Conservation (phyloP, 129 eudicot species). For the Centrapalus pauciflorus region DNA sequence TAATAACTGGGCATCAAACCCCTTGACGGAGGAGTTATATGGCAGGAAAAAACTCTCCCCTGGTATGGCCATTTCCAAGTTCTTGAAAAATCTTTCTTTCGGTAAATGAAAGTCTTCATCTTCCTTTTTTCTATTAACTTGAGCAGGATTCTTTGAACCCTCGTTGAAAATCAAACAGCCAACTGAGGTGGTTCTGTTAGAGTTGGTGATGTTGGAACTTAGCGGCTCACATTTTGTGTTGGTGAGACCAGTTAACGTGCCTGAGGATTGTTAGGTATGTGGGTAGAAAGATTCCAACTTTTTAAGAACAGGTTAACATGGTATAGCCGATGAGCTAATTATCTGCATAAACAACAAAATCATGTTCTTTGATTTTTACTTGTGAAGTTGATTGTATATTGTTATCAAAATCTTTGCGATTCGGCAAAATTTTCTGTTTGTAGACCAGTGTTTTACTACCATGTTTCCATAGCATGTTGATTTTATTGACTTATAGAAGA, state of each 20-base stretch:
- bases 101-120: neutral
- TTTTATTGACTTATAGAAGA: no score
- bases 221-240: conserved; percentile 56
- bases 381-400: conserved; percentile 2
- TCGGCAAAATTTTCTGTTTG: no score
- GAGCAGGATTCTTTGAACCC: conserved; percentile 69
- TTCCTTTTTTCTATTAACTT: conserved; percentile 1
- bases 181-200: conserved; percentile 51
- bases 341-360: neutral
- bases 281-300: neutral
- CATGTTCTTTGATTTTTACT: conserved; percentile 5
- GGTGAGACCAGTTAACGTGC: conserved; percentile 53
- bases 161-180: conserved; percentile 51
- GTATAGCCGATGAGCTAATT: neutral
- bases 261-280: neutral
- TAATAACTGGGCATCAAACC: conserved; percentile 79
- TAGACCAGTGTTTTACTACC: no score
- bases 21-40: conserved; percentile 66
- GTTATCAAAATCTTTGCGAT: neutral
- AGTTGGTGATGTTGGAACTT: conserved; percentile 67
- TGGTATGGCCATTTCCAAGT: conserved; percentile 31
- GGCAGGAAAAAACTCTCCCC: conserved; percentile 74
- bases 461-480: no score
- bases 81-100: neutral
- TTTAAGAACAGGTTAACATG: conserved; percentile 3